These are phyloP conservation scores for Prunus davidiana DNA, from an alignment of 306 rosid genomes.

Conservation along the genomic window DNA sequence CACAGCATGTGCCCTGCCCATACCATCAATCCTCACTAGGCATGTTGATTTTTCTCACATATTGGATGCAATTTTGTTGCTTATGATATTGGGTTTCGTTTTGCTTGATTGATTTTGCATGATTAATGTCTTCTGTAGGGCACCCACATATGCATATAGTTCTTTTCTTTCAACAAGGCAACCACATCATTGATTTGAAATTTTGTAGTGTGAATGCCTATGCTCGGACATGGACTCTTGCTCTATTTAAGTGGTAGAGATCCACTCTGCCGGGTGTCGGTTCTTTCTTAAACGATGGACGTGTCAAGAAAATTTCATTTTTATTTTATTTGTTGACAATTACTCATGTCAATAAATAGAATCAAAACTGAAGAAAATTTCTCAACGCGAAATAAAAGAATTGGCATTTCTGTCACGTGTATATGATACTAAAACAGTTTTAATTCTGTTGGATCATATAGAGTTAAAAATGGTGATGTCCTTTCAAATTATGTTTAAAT, in stretches of 20 bases:
- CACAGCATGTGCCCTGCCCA: constrained; percentile 68
- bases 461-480: not conserved
- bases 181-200: not conserved
- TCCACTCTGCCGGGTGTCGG: no score
- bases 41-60: not conserved
- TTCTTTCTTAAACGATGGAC: no score
- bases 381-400: no score
- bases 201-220: not conserved
- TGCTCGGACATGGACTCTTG: not conserved
- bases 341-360: no score
- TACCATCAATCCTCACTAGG: constrained; percentile 27
- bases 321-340: no score
- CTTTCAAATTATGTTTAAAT: not conserved
- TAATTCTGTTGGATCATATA: not conserved
- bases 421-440: not conserved
- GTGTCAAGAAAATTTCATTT: no score
- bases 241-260: not conserved
- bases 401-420: not conserved
- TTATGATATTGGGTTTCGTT: not conserved
- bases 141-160: not conserved
- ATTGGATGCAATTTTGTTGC: constrained; percentile 3
- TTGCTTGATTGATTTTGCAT: not conserved
- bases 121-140: constrained; percentile 7
- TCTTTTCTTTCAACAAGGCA: not conserved
- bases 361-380: no score